Evolutionary conservation across 495 filamentous ascomycete genomes (phyloP), one percentile per base, ranked within the genome.

Genomic region (Penicillium dipodomyicola): DNA sequence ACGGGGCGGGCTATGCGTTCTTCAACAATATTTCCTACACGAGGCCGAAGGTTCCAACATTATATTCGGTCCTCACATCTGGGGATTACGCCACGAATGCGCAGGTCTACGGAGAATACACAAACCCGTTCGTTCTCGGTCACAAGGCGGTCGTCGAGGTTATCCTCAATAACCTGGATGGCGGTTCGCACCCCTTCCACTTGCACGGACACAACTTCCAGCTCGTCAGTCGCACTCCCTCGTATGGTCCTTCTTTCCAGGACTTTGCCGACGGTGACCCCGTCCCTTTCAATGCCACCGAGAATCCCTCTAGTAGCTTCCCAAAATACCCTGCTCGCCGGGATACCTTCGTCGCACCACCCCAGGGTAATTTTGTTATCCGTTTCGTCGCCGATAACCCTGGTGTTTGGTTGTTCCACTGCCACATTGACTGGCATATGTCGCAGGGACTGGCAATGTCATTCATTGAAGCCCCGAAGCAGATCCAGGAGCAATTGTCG

Each of bases 131-230:
- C 59, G 73, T 95, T 10, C 78, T 94, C 0, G 73, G 83, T 1
- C 82, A 87, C 51, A 80, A 79, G 45, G 74, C 93, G 25, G 71
- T 90, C 8, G 78, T 95, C 45, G 86, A 96, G 49, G 84, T 96
- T 40, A 72, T 92, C 19, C 65, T 96, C 11, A 94, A 95, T 80
- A 96, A 94, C 65, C 63, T 78, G 11, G 89, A 92, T 59, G 63
- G 79, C 0, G 87, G 87, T 48, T 83, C 79, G 15, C 91, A 96
- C 67, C 91, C 91, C 0, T 94, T 94, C 80, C 90, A 96, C 75
- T 75, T 95, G 3, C 91, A 96, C 78, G 91, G 91, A 1, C 91
- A 95, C 73, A 81, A 84, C 58, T 94, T 92, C 75, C 90, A 94
- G 63, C 73, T 90, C 7, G 66, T 90, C 40, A 71, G 73, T 25